Percentiles rank a stretch among this genome's conserved stretches.
These are phyloP conservation scores for Saturnispora halmiae DNA, from an alignment of 805 yeast genomes.

Conservation along the genomic window DNA sequence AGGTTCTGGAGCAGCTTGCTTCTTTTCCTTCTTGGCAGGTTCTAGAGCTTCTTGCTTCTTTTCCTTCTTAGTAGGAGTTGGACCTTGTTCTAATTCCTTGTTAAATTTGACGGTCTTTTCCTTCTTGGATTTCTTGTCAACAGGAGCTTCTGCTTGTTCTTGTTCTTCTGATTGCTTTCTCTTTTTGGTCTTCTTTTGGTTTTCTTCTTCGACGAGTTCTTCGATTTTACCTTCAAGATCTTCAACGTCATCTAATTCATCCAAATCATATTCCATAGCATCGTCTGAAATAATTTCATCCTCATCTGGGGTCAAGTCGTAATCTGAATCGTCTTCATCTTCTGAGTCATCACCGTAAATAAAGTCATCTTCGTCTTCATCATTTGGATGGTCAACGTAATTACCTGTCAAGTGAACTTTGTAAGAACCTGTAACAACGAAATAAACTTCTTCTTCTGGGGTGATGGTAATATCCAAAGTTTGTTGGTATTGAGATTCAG, in stretches of 20 bases:
- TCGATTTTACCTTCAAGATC: conserved; percentile 67
- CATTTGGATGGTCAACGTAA: conserved; percentile 93
- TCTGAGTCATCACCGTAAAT: conserved; percentile 40
- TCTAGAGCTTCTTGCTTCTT: conserved; percentile 23
- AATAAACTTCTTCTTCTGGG: conserved; percentile 90
- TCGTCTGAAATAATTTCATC: conserved; percentile 43
- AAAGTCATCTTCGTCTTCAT: conserved; percentile 49
- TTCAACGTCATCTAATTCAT: conserved; percentile 57
- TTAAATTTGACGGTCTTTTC: conserved; percentile 80
- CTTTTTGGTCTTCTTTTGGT: conserved; percentile 28
- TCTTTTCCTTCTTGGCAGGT: conserved; percentile 21
- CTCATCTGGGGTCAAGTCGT: conserved; percentile 69
- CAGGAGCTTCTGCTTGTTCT: too few species aligned
- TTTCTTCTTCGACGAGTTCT: conserved; percentile 60
- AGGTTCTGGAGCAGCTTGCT: conserved; percentile 10
- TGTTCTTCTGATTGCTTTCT: too few species aligned
- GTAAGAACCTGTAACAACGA: conserved; percentile 94
- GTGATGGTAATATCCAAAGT: conserved; percentile 79
- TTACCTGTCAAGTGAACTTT: conserved; percentile 90
- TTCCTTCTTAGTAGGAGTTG: conserved; percentile 35
- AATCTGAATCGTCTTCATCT: conserved; percentile 46
- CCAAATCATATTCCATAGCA: conserved; percentile 46
- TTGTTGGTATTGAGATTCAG: conserved; percentile 80
- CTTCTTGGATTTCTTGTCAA: conserved; percentile 32
- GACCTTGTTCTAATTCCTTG: conserved; percentile 90